These are phyloP conservation scores for Colletotrichum tamarilloi DNA, from an alignment of 2,329 filamentous ascomycete genomes.

Conservation along the genomic window DNA sequence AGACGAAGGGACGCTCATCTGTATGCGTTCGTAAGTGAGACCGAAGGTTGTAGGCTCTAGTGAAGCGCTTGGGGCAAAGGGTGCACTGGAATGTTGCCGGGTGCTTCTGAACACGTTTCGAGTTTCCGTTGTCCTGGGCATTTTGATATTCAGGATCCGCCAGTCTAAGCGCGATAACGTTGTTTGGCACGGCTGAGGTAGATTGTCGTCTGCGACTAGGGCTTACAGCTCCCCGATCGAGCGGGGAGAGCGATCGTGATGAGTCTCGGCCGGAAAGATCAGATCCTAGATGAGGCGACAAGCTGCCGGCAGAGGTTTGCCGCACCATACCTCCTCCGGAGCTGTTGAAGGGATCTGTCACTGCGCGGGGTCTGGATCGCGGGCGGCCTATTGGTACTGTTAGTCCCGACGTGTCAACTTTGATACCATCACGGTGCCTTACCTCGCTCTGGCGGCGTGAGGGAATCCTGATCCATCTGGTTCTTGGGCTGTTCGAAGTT, in stretches of 20 bases:
- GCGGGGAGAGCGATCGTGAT: slow-evolving; percentile 68
- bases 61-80: slow-evolving; percentile 95
- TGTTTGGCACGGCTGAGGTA: slow-evolving; percentile 71
- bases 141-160: slow-evolving; percentile 88
- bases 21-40: slow-evolving; percentile 97
- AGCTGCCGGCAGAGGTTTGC: slow-evolving; percentile 49
- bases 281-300: slow-evolving; percentile 63
- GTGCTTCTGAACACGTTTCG: slow-evolving; percentile 95
- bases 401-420: slow-evolving; percentile 25
- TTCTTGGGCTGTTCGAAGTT: slow-evolving; percentile 75
- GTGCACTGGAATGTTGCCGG: slow-evolving; percentile 96
- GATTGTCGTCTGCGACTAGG: slow-evolving; percentile 68
- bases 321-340: slow-evolving; percentile 54
- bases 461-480: slow-evolving; percentile 78
- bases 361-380: slow-evolving; percentile 62
- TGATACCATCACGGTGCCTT: slow-evolving; percentile 35
- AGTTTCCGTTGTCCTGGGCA: slow-evolving; percentile 67
- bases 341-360: slow-evolving; percentile 70
- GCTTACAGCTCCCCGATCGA: slow-evolving; percentile 63
- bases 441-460: slow-evolving; percentile 84
- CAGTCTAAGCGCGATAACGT: slow-evolving; percentile 84
- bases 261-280: slow-evolving; percentile 58
- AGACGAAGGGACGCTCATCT: slow-evolving; percentile 96
- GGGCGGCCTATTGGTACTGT: slow-evolving; percentile 55
- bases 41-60: slow-evolving; percentile 93